A percentile compares a stretch with the other conserved stretches of the same genome.
phyloP scores from a whole-genome alignment of 331 rosid species.

The Telfairia occidentalis region DNA sequence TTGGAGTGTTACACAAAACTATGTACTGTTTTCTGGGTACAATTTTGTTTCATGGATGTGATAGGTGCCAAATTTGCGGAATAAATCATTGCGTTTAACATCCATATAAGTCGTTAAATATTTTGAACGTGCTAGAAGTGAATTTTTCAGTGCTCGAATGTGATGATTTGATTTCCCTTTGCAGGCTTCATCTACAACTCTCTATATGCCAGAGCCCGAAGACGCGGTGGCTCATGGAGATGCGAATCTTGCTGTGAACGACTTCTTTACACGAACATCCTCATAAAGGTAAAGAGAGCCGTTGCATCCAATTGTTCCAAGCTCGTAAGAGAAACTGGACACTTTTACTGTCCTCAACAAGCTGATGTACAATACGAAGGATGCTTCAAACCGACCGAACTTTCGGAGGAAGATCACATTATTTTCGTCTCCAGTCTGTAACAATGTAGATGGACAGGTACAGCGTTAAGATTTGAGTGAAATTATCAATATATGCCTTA shows the following conservation, averaged over 20 bases:
- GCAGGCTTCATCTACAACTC: constrained; percentile 70
- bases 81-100: background rate
- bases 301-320: constrained; percentile 16
- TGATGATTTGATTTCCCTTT: constrained; percentile 10
- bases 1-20: background rate
- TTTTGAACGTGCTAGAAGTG: background rate
- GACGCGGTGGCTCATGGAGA: constrained; percentile 96
- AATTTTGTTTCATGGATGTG: background rate
- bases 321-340: background rate
- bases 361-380: constrained; percentile 3
- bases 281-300: constrained; percentile 21
- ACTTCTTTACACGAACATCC: constrained; percentile 63
- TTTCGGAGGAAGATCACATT: constrained; percentile 2
- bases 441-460: constrained; percentile 13
- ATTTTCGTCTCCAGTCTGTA: background rate
- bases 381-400: background rate
- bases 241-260: constrained; percentile 79
- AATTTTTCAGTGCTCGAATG: background rate
- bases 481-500: background rate
- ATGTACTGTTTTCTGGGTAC: background rate
- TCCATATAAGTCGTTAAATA: background rate
- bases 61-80: background rate
- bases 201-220: constrained; percentile 82
- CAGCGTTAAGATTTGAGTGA: background rate
- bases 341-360: background rate